Percentiles rank a stretch among this genome's conserved stretches.
phyloP scores from a whole-genome alignment of 225 moss, liverwort and hornwort species.

The Takakia lepidozioides region DNA sequence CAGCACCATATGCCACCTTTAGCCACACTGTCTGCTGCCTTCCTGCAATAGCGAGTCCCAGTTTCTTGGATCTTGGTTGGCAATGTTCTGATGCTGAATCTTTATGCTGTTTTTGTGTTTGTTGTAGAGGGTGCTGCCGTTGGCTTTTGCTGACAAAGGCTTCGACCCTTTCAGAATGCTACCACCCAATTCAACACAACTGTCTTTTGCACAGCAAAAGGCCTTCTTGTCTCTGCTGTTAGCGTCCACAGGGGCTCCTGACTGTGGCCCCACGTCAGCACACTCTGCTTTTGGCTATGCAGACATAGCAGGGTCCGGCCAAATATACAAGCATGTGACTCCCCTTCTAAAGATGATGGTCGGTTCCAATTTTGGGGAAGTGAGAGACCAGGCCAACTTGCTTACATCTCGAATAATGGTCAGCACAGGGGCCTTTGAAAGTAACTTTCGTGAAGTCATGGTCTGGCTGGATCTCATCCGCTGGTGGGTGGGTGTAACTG shows the following conservation, averaged over 20 bases:
- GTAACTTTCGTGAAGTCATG: constrained; percentile 47
- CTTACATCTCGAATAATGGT: constrained; percentile 59
- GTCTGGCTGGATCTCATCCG: constrained; percentile 77
- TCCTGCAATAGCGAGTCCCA: too few relatives aligned
- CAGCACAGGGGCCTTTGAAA: constrained; percentile 84
- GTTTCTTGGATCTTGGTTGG: too few relatives aligned
- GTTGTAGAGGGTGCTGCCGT: constrained; percentile 74
- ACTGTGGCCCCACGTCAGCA: constrained; percentile 16
- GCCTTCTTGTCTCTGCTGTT: constrained; percentile 69
- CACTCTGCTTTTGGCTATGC: constrained; percentile 9
- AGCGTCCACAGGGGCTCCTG: constrained; percentile 48
- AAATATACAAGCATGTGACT: constrained; percentile 63
- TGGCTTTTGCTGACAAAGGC: constrained; percentile 78
- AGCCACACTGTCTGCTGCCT: too few relatives aligned
- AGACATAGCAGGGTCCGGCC: constrained; percentile 43
- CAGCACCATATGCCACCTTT: too few relatives aligned
- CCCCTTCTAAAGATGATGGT: constrained; percentile 64
- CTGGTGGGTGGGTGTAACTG: constrained; percentile 24
- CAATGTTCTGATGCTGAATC: too few relatives aligned
- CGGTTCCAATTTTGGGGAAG: constrained; percentile 31
- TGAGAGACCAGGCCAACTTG: constrained; percentile 43
- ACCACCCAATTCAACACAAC: constrained; percentile 47
- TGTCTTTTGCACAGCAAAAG: constrained; percentile 62
- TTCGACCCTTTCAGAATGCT: constrained; percentile 94
- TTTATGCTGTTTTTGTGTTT: too few relatives aligned